phyloP scores from a whole-genome alignment of 768 basidiomycete species.

The Tubosaeta brunneosetosa region DNA sequence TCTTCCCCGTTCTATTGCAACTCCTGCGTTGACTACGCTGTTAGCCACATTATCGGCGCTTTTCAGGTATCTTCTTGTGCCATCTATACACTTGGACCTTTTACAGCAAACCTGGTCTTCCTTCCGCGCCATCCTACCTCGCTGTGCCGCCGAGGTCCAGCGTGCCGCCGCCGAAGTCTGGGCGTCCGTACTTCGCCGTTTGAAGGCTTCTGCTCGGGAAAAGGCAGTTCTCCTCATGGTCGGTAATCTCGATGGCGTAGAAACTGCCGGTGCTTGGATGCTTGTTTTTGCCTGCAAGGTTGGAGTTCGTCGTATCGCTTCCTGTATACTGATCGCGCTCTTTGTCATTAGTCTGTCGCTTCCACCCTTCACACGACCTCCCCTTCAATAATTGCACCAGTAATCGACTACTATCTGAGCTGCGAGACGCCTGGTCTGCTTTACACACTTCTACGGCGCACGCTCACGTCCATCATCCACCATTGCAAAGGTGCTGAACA shows the following conservation, averaged over 20 bases:
- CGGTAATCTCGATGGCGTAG: conserved; percentile 44
- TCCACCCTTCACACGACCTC: conserved; percentile 78
- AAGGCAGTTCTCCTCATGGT: conserved; percentile 54
- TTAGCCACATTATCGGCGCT: conserved; percentile 63
- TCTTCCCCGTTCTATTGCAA: conserved; percentile 55
- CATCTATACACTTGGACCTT: conserved; percentile 48
- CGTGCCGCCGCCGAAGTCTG: conserved; percentile 82
- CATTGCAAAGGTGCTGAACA: conserved; percentile 70
- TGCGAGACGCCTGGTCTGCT: conserved; percentile 38
- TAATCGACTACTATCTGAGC: conserved; percentile 54
- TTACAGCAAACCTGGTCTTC: conserved; percentile 58
- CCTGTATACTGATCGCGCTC: background rate
- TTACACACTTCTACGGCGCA: conserved; percentile 59
- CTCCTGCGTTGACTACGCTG: conserved; percentile 55
- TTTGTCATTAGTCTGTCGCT: conserved; percentile 53
- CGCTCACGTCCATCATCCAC: conserved; percentile 77
- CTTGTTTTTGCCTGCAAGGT: conserved; percentile 80
- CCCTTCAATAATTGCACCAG: conserved; percentile 51
- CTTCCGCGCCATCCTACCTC: conserved; percentile 47
- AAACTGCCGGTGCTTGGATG: conserved; percentile 69
- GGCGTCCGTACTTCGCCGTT: conserved; percentile 69
- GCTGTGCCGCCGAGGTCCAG: conserved; percentile 67
- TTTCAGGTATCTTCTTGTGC: conserved; percentile 71
- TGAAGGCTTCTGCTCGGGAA: conserved; percentile 58
- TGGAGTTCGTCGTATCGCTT: background rate